Base-by-base conservation (phyloP, 2,329 filamentous ascomycete genomes). In the Aspergillus aculeatinus region DNA sequence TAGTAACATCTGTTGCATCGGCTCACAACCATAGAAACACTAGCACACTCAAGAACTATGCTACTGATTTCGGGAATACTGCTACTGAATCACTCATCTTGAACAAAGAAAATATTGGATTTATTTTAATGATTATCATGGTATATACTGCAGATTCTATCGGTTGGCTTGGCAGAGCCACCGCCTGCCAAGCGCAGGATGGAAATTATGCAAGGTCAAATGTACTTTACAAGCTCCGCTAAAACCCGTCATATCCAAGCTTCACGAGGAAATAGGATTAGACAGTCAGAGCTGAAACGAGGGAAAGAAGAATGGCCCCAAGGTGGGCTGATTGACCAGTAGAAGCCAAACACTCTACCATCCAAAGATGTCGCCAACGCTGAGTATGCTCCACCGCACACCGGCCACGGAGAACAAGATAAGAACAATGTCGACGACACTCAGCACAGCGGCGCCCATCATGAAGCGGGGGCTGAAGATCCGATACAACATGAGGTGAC, bases 401-500 rank as follows among this genome's bases (percentile, higher is more conserved):
- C 91, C 92, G 29, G 86, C 79, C 59, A 97, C 74, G n/a, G 87
- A 86, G 16, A 96, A 82, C 14, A 88, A 63, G 7, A 95, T 83
- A 1, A 85, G 84, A 2, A 95, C 83, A 4, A 96, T 65, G 71
- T 98, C 94, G 10, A 96, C 87, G 27, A 93, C 82, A 16, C 94
- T 70, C 60, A 98, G 74, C 53, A 89, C 83, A 3, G 84, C 77
- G 0, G 87, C 88, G 0, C 89, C 92, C 73, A 91, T 84, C 89
- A 99, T 91, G 79, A 94, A 99, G 29, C 94, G 81, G 51, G 95
- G 95, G 77, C 85, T 89, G 72, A 99, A 99, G 48, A 99, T 92
- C 48, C 95, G 85, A 78, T 95, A 99, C 31, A 99, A 83, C 95
- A 99, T 99, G 64, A 99, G 82, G 80, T 99, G 95, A 55, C 95